These are phyloP conservation scores for Macrophomina tecta DNA, from an alignment of 2,329 filamentous ascomycete species.

Conservation along the genomic window DNA sequence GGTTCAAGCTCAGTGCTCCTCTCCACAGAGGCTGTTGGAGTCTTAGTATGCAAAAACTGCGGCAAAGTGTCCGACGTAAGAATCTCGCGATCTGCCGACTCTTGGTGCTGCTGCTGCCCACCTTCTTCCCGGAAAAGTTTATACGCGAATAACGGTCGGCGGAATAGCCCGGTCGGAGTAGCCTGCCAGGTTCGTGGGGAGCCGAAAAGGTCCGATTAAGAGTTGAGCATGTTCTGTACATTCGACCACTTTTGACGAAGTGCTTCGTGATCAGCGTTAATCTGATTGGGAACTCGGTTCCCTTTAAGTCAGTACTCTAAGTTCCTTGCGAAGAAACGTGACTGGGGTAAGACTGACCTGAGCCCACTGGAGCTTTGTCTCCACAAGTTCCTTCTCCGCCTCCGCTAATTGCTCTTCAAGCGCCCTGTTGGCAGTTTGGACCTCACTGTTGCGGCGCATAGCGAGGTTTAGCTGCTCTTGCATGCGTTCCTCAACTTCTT, in stretches of 20 bases:
- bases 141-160: slow-evolving; percentile 4
- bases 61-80: no score
- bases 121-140: background rate
- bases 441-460: slow-evolving; percentile 89
- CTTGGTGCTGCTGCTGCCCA: background rate
- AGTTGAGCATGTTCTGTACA: slow-evolving; percentile 53
- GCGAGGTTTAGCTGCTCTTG: slow-evolving; percentile 86
- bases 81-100: background rate
- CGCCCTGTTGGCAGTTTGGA: slow-evolving; percentile 88
- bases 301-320: slow-evolving; percentile 9
- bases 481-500: slow-evolving; percentile 82
- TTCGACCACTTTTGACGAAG: slow-evolving; percentile 57
- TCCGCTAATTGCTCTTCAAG: slow-evolving; percentile 90
- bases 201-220: slow-evolving; percentile 3
- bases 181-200: background rate
- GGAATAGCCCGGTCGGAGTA: background rate
- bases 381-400: slow-evolving; percentile 89
- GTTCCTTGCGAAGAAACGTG: background rate
- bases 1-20: background rate
- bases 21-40: background rate
- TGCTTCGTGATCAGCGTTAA: slow-evolving; percentile 55
- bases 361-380: slow-evolving; percentile 92
- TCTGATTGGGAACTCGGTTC: slow-evolving; percentile 34
- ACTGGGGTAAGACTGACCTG: slow-evolving; percentile 69
- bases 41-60: background rate